Evolutionary conservation across 129 eudicot species (phyloP), one percentile per base, ranked within the genome.

Genomic region (Saposhnikovia divaricata): DNA sequence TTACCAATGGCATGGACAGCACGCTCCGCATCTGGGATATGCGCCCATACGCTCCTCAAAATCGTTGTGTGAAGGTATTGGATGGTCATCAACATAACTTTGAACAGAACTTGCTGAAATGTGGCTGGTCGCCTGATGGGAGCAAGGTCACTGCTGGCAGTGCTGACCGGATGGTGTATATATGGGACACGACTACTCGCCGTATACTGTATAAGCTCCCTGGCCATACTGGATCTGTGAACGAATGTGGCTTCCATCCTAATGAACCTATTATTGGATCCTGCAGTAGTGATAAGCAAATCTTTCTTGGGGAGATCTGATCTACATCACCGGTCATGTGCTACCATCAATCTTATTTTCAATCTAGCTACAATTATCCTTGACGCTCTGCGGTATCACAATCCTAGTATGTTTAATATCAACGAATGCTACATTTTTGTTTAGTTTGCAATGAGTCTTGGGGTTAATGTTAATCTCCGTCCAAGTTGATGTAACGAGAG

Each of bases 41-140:
- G 98, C 90, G 96, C 43, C 98, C 98, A 0, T 95, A 95, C 34
- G 97, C 98, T 27, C 96, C 97, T 3, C 96, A 95, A 72, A 95
- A 95, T 78, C 92, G 97, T 7, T 95, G 98, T 70, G 97, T 95
- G 76, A 95, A 95, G 89, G 84, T 95, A 74, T 76, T 95, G 74
- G 98, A 95, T 79, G 98, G 98, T 39, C 97, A 95, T 77, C 97
- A 92, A 65, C 98, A 95, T 82, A 92, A 95, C 80, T 90, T 95
- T 55, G 97, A 95, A 84, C 90, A 95, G 90, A 90, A 92, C 78
- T 86, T 95, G 81, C 80, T 92, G 86, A 95, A 93, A 76, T 95
- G 98, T 74, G 79, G 89, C 43, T 95, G 98, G 98, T 90, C 98
- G 10, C 87, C 97, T 25, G 98, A 95, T 89, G 98, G 97, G 51